Evolutionary conservation across 2,329 filamentous ascomycete species (phyloP), one percentile per base, ranked within the genome.

Genomic region (Ophiostoma piceae): DNA sequence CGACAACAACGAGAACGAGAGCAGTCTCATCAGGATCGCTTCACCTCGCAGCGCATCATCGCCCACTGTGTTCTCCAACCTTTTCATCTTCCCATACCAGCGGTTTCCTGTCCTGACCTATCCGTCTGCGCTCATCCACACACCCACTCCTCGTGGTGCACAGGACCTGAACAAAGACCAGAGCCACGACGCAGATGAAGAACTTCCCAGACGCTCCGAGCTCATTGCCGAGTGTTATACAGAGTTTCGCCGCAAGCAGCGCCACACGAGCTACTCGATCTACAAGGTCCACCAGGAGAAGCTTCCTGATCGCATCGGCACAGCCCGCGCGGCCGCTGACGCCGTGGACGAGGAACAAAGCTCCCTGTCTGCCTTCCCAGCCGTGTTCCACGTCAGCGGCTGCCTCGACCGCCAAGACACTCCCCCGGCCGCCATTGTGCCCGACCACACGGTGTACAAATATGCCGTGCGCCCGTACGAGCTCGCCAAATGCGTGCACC

Each of bases 401-500:
- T 19, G 65, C 5, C 39, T 41, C 43, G 7, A 47, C 35, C 35
- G 35, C 35, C 35, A 35, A 5, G 35, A 35, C 8, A 8, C 35
- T 2, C 32, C 37, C 6, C 47, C 51, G 11, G 0, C 57, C 6
- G 2, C 35, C 19, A 3, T 35, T 3, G 43, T 71, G 19, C 70
- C 70, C 3, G 70, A 71, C 29, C 68, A 71, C 16, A 41, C 68
- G 11, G 66, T 71, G 22, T 71, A 69, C 66, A 71, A 71, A 39
- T 70, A 60, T 32, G 68, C 70, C 1, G 11, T 26, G 2, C 37
- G n/a, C 5, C 14, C 65, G 2, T 60, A 19, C 26, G 26, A 64
- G 32, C 26, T 70, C 7, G 68, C 65, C 16, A 60, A 64, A 5
- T 71, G 70, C 12, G 47, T 71, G 0, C 68, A 43, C 35, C 70